These are phyloP conservation scores for Boletus reticuloceps DNA, from an alignment of 768 basidiomycete species.

Conservation along the genomic window DNA sequence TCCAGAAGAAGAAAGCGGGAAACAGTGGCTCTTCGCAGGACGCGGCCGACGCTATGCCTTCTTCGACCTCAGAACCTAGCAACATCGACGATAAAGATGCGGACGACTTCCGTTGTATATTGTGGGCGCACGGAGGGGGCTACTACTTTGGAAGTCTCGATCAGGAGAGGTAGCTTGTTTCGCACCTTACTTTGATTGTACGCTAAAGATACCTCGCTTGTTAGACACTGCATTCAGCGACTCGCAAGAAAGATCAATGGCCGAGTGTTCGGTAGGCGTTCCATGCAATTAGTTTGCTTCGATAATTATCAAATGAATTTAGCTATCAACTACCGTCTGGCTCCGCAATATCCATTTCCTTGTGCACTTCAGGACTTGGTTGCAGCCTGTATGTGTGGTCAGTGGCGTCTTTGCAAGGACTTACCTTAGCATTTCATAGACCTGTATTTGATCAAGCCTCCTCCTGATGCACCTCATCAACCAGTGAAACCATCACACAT, in stretches of 20 bases:
- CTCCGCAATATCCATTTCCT: constrained; percentile 97
- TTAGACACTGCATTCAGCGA: constrained; percentile 72
- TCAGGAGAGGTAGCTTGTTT: constrained; percentile 55
- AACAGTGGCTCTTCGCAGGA: constrained; percentile 8
- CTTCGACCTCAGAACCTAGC: constrained; percentile 30
- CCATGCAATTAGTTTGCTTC: neutral
- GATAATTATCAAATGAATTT: constrained; percentile 14
- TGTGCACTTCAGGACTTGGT: constrained; percentile 87
- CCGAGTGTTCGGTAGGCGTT: constrained; percentile 67
- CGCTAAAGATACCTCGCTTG: constrained; percentile 1
- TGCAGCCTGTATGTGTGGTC: constrained; percentile 66
- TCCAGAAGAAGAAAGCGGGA: constrained; percentile 32
- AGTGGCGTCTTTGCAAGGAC: neutral
- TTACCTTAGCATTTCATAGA: constrained; percentile 41
- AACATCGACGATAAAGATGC: constrained; percentile 62
- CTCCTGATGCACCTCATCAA: constrained; percentile 69
- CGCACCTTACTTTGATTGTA: neutral
- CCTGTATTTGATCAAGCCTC: constrained; percentile 87
- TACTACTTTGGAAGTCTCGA: constrained; percentile 83
- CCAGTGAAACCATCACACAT: constrained; percentile 82
- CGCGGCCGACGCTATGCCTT: constrained; percentile 12
- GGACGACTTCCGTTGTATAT: constrained; percentile 82
- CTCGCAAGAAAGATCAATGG: constrained; percentile 92
- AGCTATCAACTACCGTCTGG: constrained; percentile 84
- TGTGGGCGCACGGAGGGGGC: constrained; percentile 82